Evolutionary conservation across 345 rosid genomes (phyloP), one percentile per base, ranked within the genome.

Genomic region (Bruguiera sexangula): DNA sequence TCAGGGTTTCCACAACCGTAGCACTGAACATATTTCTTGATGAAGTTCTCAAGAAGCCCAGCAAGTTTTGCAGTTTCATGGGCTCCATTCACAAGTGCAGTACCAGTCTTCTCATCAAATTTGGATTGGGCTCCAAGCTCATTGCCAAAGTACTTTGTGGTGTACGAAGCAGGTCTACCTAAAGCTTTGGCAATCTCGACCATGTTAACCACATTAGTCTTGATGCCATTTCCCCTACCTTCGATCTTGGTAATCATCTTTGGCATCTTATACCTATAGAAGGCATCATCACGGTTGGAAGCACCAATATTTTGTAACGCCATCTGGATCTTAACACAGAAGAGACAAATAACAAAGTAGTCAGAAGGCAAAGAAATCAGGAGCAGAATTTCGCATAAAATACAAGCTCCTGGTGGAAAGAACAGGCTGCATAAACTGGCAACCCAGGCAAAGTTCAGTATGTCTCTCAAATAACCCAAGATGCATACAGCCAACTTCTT

Each of bases 211-310:
- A 92, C 85, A 60, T 92, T 92, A 24, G 98, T 92, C 75, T 92
- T 92, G 85, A 92, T 88, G 70, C 98, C 98, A 76, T 92, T 92
- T 46, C 98, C 98, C 74, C 89, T 81, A 9, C 98, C 98, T 78
- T 92, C 98, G 59, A 82, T 90, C 81, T 92, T 90, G 55, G 98
- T 87, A n/a, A 89, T 71, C 98, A 92, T 92, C 83, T 70, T 92
- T 0, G 98, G 98, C 98, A 92, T 92, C 85, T 92, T 92, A 80
- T 92, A 92, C 94, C 98, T 84, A 73, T 92, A 92, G 32, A 90
- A 92, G 85, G 92, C 98, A 87, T 92, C 98, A 65, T 92, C 87
- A 26, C 85, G 84, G 82, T 92, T 92, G n/a, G 92, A 74, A 46
- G 92, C 92, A 79, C 98, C 98, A 76, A 92, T 92, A 71, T 92